Evolutionary conservation across 73 alveolate species (phyloP), one percentile per base, ranked within the genome.

Genomic region (Durusdinium trenchii): DNA sequence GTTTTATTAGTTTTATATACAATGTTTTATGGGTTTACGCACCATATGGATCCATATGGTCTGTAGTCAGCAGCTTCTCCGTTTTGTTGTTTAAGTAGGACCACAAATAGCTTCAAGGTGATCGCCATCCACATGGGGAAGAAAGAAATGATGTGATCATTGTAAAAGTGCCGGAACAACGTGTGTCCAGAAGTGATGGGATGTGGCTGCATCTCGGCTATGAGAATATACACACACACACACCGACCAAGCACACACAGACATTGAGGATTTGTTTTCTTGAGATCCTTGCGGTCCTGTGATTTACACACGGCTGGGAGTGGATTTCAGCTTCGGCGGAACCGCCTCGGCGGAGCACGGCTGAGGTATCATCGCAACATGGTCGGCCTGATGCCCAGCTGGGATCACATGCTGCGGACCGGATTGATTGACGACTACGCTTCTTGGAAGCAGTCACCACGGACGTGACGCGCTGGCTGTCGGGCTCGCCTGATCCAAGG

Each of bases 351-450:
- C n/a, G n/a, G n/a, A n/a, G n/a, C n/a, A n/a, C n/a, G n/a, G n/a
- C n/a, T n/a, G 12, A 91, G 98, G 98, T 91, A 91, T 71, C 98
- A 91, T 52, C 98, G 98, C 75, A 91, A 91, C 51, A 91, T 91
- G 98, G 98, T 91, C 4, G 98, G 98, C 76, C 76, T 91, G 54
- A 91, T 91, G 98, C 98, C 98, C 36, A 91, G 90, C 50, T 91
- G 98, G 98, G 89, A 76, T 20, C 89, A 91, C 60, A 28, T 91
- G 71, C 89, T 91, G 28, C 84, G 67, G 45, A 71, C 82, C 16
- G 64, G 82, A 6, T 20, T 91, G 47, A 76, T 78, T 36, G 98
- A 91, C 79, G 67, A 91, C 73, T 91, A 91, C 60, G 98, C 46
- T n/a, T 28, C 98, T 91, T 10, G 89, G 76, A n/a, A 28, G 16